Evolutionary conservation across 2,329 filamentous ascomycete species (phyloP).

Genomic region (Ascochyta clinopodiicola): DNA sequence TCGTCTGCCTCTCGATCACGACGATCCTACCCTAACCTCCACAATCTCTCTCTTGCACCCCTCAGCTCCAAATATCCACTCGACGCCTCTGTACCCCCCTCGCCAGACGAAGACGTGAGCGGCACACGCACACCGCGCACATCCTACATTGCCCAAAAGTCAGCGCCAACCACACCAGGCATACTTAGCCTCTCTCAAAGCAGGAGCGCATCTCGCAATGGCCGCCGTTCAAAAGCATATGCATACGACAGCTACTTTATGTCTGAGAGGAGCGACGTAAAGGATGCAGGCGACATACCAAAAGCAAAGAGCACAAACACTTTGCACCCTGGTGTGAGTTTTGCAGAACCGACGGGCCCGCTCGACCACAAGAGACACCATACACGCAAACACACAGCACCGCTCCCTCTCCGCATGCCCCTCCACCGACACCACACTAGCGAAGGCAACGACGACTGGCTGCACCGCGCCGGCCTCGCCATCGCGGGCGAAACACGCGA

Average conservation of each 20-base stretch:
- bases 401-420: constrained; percentile 34
- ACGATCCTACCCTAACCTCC: constrained; percentile 65
- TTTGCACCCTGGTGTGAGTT: constrained; percentile 43
- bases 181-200: constrained; percentile 53
- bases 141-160: constrained; percentile 58
- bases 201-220: constrained; percentile 46
- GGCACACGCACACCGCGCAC: constrained; percentile 41
- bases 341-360: constrained; percentile 8
- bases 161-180: constrained; percentile 57
- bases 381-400: constrained; percentile 40
- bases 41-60: constrained; percentile 67
- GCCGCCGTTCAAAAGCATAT: constrained; percentile 40
- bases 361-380: constrained; percentile 31
- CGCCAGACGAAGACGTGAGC: constrained; percentile 32
- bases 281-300: constrained; percentile 47
- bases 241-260: constrained; percentile 45
- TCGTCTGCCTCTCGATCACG: constrained; percentile 44
- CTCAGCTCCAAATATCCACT: constrained; percentile 62
- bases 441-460: constrained; percentile 59
- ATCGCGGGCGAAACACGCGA: constrained; percentile 65
- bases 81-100: constrained; percentile 50
- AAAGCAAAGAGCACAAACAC: constrained; percentile 57
- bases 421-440: constrained; percentile 39
- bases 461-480: constrained; percentile 64
- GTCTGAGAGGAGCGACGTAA: constrained; percentile 28